phyloP scores from a whole-genome alignment of 2,329 filamentous ascomycete genomes.

The Aspergillus transmontanensis region DNA sequence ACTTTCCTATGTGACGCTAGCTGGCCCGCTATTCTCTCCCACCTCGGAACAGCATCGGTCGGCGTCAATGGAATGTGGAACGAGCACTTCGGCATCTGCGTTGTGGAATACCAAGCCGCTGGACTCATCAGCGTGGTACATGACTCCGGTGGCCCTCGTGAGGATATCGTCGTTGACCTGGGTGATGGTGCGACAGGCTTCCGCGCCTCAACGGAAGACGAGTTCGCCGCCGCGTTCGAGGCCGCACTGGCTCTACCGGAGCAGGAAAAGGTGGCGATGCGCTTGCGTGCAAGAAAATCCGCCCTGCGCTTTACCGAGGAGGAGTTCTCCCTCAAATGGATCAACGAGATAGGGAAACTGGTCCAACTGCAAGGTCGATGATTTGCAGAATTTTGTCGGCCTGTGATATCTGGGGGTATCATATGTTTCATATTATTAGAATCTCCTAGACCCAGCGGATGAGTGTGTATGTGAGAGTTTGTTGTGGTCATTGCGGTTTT shows the following conservation, averaged over 20 bases:
- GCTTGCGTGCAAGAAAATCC: conserved; percentile 73
- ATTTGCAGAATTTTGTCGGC: not conserved
- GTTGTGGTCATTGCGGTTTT: not conserved
- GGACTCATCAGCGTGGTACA: conserved; percentile 93
- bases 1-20: conserved; percentile 87
- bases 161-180: conserved; percentile 85
- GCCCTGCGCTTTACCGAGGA: conserved; percentile 85
- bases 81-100: conserved; percentile 97
- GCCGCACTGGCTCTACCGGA: conserved; percentile 68
- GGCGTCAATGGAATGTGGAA: conserved; percentile 99
- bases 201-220: conserved; percentile 74
- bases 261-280: conserved; percentile 70
- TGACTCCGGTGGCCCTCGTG: conserved; percentile 86
- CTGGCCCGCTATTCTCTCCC: conserved; percentile 83
- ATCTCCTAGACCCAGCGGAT: not conserved
- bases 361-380: conserved; percentile 51
- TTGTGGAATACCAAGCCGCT: conserved; percentile 96
- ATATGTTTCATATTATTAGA: not conserved
- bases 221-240: conserved; percentile 81
- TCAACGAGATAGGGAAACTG: conserved; percentile 71
- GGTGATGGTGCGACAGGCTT: conserved; percentile 82
- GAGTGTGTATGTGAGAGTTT: not conserved
- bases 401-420: not conserved
- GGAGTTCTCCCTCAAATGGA: conserved; percentile 80
- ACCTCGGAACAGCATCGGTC: conserved; percentile 74